Evolutionary conservation across 306 rosid genomes (phyloP), one percentile per base, ranked within the genome.

Genomic region (Heteromeles arbutifolia): DNA sequence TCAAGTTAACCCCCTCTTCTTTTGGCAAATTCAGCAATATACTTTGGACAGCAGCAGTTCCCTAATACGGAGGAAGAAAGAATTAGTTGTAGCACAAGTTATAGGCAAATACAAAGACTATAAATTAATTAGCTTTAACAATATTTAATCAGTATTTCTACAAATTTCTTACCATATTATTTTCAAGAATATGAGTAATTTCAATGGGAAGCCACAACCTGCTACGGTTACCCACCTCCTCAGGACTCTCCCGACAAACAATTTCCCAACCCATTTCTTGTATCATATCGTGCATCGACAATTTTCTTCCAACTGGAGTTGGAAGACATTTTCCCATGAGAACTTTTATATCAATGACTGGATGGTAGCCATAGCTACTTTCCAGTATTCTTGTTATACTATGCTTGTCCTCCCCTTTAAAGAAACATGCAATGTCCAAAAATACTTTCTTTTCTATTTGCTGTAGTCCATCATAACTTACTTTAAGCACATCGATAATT

Each of bases 181-280:
- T 37, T 9, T 1, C 48, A 2, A 78, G 63, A 2, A 74, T 66
- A 13, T 24, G 45, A 45, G 50, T 71, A 32, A 78, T 24, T 0
- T 78, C 77, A 1, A 52, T 29, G 18, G 58, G 19, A 64, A 71
- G 58, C 82, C 82, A 78, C 67, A 78, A 64, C 67, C 82, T 71
- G 14, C 67, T 71, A 37, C 72, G 67, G 25, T 72, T 64, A 3
- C 59, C 73, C 3, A 63, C 76, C 5, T 50, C 53, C 3, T 75
- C 13, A 0, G 19, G 81, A 13, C 67, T 32, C 10, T 71, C 61
- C 26, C 26, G 26, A 25, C 26, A 1, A 25, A 25, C 26, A 25
- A 25, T 25, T 25, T 25, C 26, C 26, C 26, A 25, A 25, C 26
- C 26, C 26, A 25, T 25, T 25, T 25, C 26, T 25, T 25, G 26